phyloP scores from a whole-genome alignment of 495 filamentous ascomycete genomes.

The Bacidia rubella region DNA sequence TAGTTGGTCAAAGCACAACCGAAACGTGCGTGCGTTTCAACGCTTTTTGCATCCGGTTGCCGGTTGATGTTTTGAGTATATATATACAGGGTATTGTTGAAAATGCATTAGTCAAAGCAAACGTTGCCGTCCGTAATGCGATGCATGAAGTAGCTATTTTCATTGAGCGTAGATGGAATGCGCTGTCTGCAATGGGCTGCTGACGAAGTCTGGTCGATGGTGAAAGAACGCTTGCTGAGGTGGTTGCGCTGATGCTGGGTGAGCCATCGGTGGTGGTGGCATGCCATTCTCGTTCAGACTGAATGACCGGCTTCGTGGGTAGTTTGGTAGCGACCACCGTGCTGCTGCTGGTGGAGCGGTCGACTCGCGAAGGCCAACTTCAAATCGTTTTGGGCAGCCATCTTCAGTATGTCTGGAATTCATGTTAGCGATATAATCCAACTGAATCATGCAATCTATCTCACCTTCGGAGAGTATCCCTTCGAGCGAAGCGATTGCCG shows the following conservation, averaged over 20 bases:
- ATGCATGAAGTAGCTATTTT: not conserved
- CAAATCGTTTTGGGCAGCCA: constrained; percentile 61
- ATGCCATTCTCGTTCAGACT: constrained; percentile 5
- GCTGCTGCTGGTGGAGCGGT: constrained; percentile 13
- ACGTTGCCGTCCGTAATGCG: not conserved
- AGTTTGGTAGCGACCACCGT: constrained; percentile 15
- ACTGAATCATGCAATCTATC: constrained; percentile 9
- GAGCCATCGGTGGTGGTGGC: constrained; percentile 13
- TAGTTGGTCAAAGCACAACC: not conserved
- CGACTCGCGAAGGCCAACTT: constrained; percentile 25
- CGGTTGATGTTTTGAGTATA: not conserved
- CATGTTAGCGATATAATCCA: constrained; percentile 14
- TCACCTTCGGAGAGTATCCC: constrained; percentile 72
- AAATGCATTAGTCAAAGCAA: not conserved
- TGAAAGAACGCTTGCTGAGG: constrained; percentile 9
- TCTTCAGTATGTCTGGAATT: constrained; percentile 60
- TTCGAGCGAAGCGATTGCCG: constrained; percentile 60
- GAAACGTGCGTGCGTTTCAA: not conserved
- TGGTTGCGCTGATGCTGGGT: constrained; percentile 11
- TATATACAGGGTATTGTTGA: not conserved
- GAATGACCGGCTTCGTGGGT: constrained; percentile 14
- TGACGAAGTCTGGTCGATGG: constrained; percentile 14
- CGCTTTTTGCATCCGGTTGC: not conserved
- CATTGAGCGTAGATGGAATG: constrained; percentile 4
- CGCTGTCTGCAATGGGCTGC: constrained; percentile 10